Percentiles rank a stretch among this genome's conserved stretches.
Evolutionary conservation across 371 early-diverging fungal genomes (phyloP).

Genomic region (Phascolomyces articulosus): DNA sequence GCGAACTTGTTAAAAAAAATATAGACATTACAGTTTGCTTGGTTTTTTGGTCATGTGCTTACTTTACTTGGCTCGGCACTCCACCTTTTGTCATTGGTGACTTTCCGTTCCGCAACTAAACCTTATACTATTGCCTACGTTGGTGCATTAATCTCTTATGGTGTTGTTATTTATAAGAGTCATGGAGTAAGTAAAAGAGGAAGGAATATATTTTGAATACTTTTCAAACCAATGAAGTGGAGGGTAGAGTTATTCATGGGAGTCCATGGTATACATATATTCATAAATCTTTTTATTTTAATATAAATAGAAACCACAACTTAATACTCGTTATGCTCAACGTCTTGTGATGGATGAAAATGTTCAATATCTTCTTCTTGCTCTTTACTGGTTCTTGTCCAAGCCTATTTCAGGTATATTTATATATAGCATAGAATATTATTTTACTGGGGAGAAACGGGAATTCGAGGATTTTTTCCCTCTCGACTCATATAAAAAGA

Average conservation of each 20-base stretch:
- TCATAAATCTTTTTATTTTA: constrained; percentile 1
- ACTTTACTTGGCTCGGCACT: constrained; percentile 39
- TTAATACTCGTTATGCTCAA: constrained; percentile 66
- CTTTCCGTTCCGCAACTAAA: constrained; percentile 31
- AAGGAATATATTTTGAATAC: too few relatives aligned
- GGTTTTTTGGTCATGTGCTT: constrained; percentile 54
- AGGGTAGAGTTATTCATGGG: too few relatives aligned
- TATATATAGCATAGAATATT: constrained; percentile 4
- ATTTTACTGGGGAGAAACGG: not conserved
- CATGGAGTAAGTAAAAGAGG: constrained; percentile 66
- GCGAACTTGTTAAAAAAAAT: not conserved
- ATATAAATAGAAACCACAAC: constrained; percentile 56
- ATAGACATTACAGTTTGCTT: constrained; percentile 66
- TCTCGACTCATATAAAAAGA: too few relatives aligned
- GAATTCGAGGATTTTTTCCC: too few relatives aligned
- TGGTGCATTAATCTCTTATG: constrained; percentile 80
- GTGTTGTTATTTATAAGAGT: constrained; percentile 87
- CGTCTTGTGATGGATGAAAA: constrained; percentile 85
- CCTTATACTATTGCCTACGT: constrained; percentile 66
- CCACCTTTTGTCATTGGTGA: constrained; percentile 33
- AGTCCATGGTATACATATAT: not conserved
- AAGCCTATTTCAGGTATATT: constrained; percentile 71
- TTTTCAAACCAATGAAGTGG: too few relatives aligned
- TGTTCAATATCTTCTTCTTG: constrained; percentile 83
- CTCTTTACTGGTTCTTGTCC: constrained; percentile 76